Evolutionary conservation across 2,329 filamentous ascomycete genomes (phyloP).

Genomic region (Drechslera avenae): DNA sequence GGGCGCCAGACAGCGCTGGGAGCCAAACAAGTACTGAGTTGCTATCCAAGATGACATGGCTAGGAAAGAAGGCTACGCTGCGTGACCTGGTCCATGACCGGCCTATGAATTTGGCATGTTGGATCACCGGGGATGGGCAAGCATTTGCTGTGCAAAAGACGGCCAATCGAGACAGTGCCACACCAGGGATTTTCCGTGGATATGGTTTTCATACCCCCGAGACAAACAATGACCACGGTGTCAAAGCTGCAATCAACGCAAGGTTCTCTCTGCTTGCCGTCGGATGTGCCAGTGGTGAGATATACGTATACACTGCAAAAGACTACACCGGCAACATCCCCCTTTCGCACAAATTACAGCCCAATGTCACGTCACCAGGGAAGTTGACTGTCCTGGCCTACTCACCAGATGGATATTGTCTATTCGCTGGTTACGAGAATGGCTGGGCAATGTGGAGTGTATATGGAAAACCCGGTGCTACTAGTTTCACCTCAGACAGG

Average conservation of each 20-base stretch:
- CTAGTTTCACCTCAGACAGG: constrained; percentile 76
- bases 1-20: constrained; percentile 81
- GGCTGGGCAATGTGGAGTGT: constrained; percentile 98
- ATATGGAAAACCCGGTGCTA: constrained; percentile 87
- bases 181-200: constrained; percentile 79
- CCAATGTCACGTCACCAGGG: constrained; percentile 75
- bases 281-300: constrained; percentile 76
- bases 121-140: constrained; percentile 86
- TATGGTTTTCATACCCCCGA: constrained; percentile 86
- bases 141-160: constrained; percentile 86
- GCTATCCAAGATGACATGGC: constrained; percentile 82
- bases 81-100: constrained; percentile 90
- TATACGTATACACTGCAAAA: constrained; percentile 88
- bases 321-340: constrained; percentile 95
- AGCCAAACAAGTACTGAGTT: constrained; percentile 91
- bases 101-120: constrained; percentile 93
- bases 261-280: constrained; percentile 92
- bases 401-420: constrained; percentile 93
- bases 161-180: constrained; percentile 49
- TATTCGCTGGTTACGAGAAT: constrained; percentile 89
- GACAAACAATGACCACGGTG: constrained; percentile 63
- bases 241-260: constrained; percentile 85
- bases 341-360: constrained; percentile 75
- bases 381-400: constrained; percentile 76
- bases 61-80: constrained; percentile 77